phyloP scores from a whole-genome alignment of 805 yeast species.

The Spathaspora sp. region DNA sequence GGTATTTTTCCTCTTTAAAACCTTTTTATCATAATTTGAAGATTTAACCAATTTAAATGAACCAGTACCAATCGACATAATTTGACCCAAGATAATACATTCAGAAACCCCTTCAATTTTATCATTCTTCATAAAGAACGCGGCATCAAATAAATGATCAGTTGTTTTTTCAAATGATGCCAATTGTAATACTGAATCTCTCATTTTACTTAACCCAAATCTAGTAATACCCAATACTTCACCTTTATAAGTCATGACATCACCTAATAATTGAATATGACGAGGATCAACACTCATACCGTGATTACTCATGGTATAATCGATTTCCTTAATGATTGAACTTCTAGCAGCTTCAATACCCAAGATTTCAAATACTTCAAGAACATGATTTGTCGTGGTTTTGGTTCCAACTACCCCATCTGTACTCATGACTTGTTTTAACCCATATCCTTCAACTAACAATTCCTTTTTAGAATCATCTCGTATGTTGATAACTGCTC shows the following conservation, averaged over 20 bases:
- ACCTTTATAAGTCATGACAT: constrained; percentile 98
- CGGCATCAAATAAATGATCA: constrained; percentile 96
- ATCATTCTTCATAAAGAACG: constrained; percentile 96
- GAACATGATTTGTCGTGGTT: constrained; percentile 86
- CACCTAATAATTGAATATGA: constrained; percentile 95
- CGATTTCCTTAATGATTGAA: constrained; percentile 90
- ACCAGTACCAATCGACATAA: constrained; percentile 97
- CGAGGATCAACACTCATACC: constrained; percentile 99
- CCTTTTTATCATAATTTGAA: constrained; percentile 42
- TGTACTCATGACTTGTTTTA: constrained; percentile 93
- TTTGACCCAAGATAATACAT: constrained; percentile 95
- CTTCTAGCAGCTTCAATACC: constrained; percentile 98
- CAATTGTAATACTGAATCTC: constrained; percentile 93
- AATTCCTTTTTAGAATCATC: constrained; percentile 86
- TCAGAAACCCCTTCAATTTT: constrained; percentile 96
- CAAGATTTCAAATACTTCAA: constrained; percentile 82
- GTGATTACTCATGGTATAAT: constrained; percentile 96
- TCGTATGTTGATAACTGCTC: constrained; percentile 93
- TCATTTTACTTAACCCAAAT: constrained; percentile 96
- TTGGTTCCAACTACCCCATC: constrained; percentile 91
- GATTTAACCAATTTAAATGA: constrained; percentile 80
- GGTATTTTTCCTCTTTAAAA: constrained; percentile 40
- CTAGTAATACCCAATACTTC: constrained; percentile 97
- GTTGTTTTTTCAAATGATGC: constrained; percentile 98
- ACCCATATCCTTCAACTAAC: constrained; percentile 95